Base-by-base conservation (phyloP, 2,329 filamentous ascomycete genomes). In the Setomelanomma holmii region DNA sequence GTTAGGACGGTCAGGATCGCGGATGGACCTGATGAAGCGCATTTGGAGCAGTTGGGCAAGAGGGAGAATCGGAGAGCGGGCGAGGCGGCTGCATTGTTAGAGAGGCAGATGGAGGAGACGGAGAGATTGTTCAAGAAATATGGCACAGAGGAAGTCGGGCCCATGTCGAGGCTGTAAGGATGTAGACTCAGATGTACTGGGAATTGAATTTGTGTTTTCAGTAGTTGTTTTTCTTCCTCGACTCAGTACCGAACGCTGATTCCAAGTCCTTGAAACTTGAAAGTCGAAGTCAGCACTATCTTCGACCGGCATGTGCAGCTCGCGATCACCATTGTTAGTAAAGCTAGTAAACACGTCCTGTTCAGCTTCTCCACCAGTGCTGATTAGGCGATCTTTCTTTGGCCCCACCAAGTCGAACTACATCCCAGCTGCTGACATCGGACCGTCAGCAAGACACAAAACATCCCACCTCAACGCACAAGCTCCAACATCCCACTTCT, bases 11-110 rank as follows among this genome's bases (percentile, higher is more conserved):
- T 96, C 71, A 83, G 90, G 56, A 84, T 96, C 62, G 91, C 90
- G 1, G 93, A 98, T 76, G 93, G 93, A 0, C 93, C 93, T 0
- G 93, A 98, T 75, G 93, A 98, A 84, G 93, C 96, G 52, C 93
- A 72, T 55, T 22, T 70, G 36, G 56, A 89, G 74, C 90, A 93
- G 77, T 81, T 93, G 79, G 90, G 89, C 10, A 81, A 82, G 61
- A 89, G 89, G 63, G 90, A 93, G 80, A 91, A 90, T 73, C 87
- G 82, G 66, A 82, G 85, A 54, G 86, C 84, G 56, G 74, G 77
- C 58, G 83, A 81, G 60, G 81, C 85, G 40, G 77, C 85, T 8
- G 79, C 81, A 47, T 82, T 82, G 66, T 85, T 91, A 53, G 73
- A 80, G 63, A 78, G 75, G 68, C 89, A 92, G 78, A 81, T 80